Evolutionary conservation across 75 land plant genomes (phyloP), one percentile per base, ranked within the genome.

Genomic region (Ceratopteris richardii): DNA sequence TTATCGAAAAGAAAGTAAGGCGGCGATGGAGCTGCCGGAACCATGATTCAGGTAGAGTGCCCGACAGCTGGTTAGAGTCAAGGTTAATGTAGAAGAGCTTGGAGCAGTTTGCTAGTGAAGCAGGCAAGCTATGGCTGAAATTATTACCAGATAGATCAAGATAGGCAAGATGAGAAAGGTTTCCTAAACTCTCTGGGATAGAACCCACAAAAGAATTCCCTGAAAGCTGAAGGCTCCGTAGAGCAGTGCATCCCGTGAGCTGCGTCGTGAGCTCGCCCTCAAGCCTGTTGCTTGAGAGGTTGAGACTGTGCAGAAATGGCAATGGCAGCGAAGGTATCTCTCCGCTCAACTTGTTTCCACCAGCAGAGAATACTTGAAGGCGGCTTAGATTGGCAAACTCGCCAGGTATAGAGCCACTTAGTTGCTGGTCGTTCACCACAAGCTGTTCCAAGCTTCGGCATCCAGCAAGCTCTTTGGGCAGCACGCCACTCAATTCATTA

Each of bases 181-280:
- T 57, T 54, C 77, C 64, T 24, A 86, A 65, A 24, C 72, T 71
- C n/a, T 57, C 54, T 1, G 96, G 96, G 28, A 90, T 66, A 3
- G 60, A 56, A 25, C 96, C 96, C 27, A 60, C 73, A 17, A 90
- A 71, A 29, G 37, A 22, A 47, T 90, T 90, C 62, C 60, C 47
- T 2, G 80, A 70, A 44, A 65, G 44, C 20, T 51, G 44, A 29
- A 69, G 71, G n/a, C 54, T 52, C 22, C 52, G 58, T 19, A 69
- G 54, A 27, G 41, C 29, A 29, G 65, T 26, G 48, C 48, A 46
- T 17, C 48, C 48, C 4, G 48, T 17, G 4, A 46, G 21, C 48
- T 46, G 48, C 14, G 48, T 5, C 2, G 48, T 46, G 14, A 46
- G 48, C 48, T 46, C 17, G 48, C 48, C 48, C 17, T 14, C 21